Evolutionary conservation across 179 eudicot genomes (phyloP).

Genomic region (Beta lomatogona): DNA sequence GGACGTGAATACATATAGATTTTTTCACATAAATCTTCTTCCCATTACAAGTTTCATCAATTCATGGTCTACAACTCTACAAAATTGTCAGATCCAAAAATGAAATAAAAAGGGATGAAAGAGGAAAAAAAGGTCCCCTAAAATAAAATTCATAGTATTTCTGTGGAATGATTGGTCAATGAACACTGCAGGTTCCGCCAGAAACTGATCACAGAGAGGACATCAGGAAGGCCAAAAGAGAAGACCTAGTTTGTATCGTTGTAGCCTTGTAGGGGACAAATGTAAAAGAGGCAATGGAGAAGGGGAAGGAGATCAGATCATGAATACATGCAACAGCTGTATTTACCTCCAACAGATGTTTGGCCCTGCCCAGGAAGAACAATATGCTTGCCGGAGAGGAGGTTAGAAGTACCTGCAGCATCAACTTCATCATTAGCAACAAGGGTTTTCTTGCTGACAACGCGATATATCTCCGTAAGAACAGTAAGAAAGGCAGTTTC

Average conservation of each 20-base stretch:
- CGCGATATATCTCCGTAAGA: constrained; percentile 12
- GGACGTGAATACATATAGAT: background rate
- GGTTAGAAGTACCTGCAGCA: background rate
- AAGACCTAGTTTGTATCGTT: background rate
- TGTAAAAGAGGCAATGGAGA: background rate
- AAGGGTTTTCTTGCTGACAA: constrained; percentile 12
- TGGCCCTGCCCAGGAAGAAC: constrained; percentile 8
- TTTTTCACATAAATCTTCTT: background rate
- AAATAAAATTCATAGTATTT: background rate
- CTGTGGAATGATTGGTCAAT: background rate
- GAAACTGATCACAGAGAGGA: background rate
- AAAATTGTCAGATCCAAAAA: background rate
- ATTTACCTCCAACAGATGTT: background rate
- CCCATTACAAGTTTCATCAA: background rate
- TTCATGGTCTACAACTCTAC: background rate
- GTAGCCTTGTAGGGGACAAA: background rate
- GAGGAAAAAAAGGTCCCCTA: background rate
- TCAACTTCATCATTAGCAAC: constrained; percentile 16
- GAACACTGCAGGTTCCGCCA: background rate
- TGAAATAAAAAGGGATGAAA: background rate
- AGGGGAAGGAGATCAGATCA: background rate
- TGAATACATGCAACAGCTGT: constrained; percentile 13
- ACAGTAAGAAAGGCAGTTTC: constrained; percentile 13
- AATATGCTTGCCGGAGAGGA: constrained; percentile 3
- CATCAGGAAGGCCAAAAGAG: background rate